These are phyloP conservation scores for Trichoderma sp. DNA, from an alignment of 2,329 filamentous ascomycete genomes.

Conservation along the genomic window DNA sequence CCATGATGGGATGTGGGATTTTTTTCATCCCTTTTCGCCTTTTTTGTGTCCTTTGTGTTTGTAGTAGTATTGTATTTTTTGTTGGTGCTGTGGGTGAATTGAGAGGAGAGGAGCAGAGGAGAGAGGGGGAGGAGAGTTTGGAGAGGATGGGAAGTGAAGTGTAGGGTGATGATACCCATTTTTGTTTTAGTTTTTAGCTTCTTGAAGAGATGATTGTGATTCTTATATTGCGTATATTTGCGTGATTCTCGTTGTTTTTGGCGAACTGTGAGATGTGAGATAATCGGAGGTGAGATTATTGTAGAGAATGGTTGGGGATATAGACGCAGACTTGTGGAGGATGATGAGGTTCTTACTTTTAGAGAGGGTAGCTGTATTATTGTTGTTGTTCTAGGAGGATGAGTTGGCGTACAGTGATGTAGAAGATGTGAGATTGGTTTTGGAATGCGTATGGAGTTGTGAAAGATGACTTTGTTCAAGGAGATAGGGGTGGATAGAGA, in stretches of 20 bases:
- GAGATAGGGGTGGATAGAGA: too few species aligned
- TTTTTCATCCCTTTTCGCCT: too few species aligned
- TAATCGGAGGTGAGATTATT: neutral
- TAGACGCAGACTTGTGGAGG: neutral
- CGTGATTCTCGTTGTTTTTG: neutral
- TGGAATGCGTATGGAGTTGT: too few species aligned
- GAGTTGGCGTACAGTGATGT: neutral
- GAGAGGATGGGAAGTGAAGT: neutral
- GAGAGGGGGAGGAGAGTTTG: neutral
- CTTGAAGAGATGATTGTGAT: neutral
- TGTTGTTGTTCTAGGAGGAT: neutral
- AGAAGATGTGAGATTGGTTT: neutral
- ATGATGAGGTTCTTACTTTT: too few species aligned
- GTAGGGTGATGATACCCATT: constrained; percentile 14
- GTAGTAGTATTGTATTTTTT: neutral
- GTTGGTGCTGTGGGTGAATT: neutral
- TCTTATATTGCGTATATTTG: too few species aligned
- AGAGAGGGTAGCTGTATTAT: too few species aligned
- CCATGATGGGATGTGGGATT: neutral
- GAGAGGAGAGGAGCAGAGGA: neutral
- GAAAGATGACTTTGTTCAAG: too few species aligned
- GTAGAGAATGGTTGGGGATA: too few species aligned
- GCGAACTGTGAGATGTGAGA: neutral
- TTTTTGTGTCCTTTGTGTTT: neutral
- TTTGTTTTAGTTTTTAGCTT: neutral